Conservation (phyloP, 2,329 filamentous ascomycete genomes). For the Mycosphaerella arachidis region DNA sequence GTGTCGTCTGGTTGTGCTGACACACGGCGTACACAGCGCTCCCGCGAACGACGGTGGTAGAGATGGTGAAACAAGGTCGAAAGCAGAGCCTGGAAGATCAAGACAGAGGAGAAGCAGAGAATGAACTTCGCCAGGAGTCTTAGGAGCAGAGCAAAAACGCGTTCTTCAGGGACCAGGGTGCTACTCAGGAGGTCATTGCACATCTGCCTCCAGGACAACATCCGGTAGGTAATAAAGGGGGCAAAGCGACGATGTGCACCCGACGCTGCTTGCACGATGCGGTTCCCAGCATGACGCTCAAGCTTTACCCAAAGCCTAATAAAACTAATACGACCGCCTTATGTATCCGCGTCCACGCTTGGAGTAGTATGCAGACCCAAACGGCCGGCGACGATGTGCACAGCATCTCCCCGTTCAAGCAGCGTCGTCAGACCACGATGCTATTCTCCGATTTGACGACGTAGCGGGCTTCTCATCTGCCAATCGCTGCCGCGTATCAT, state of each 20-base stretch:
- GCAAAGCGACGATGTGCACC: background rate
- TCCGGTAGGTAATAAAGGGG: background rate
- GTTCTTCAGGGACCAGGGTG: background rate
- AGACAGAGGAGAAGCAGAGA: background rate
- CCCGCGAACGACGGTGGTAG: background rate
- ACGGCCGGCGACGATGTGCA: background rate
- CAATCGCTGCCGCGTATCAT: background rate
- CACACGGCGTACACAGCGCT: background rate
- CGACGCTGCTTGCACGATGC: background rate
- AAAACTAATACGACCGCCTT: background rate
- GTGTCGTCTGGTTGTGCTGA: background rate
- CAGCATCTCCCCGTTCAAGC: slow-evolving; percentile 1
- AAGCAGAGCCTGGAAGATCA: background rate
- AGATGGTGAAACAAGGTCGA: background rate
- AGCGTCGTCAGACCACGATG: background rate
- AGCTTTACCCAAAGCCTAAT: background rate
- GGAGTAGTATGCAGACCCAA: background rate
- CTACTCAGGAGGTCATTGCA: slow-evolving; percentile 2
- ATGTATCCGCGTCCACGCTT: background rate
- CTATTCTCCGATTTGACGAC: slow-evolving; percentile 1
- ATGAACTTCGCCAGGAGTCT: background rate
- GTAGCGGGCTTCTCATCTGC: background rate
- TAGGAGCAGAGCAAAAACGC: background rate
- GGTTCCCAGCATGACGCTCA: background rate
- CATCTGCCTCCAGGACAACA: background rate